Evolutionary conservation across 257 asterid genomes (phyloP).

Genomic region (Paulownia fortunei): DNA sequence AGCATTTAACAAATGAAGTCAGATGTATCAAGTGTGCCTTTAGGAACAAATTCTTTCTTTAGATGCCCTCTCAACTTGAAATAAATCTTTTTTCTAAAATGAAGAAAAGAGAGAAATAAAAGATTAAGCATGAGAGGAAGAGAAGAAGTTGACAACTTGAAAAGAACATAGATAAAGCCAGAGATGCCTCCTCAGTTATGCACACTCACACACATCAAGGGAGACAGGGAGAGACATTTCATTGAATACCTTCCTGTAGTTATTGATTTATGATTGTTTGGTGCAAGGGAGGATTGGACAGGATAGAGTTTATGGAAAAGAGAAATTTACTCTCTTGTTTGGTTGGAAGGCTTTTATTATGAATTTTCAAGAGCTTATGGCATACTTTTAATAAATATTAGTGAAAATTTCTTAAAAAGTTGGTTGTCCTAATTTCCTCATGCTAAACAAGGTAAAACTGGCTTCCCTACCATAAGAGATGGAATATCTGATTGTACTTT

Average conservation of each 20-base stretch:
- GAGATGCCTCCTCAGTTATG: too few species aligned
- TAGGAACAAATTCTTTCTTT: neutral
- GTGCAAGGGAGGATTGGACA: neutral
- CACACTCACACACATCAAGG: too few species aligned
- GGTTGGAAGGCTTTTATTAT: neutral
- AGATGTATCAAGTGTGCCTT: neutral
- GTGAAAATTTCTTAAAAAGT: neutral
- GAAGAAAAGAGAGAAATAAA: neutral
- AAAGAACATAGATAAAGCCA: too few species aligned
- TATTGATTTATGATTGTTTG: too few species aligned
- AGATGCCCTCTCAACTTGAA: neutral
- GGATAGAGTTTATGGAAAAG: neutral
- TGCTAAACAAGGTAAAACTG: neutral
- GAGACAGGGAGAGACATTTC: too few species aligned
- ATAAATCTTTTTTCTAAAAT: neutral
- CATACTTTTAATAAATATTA: neutral
- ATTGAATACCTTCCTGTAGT: too few species aligned
- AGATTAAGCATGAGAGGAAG: neutral
- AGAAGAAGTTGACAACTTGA: neutral
- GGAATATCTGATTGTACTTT: neutral
- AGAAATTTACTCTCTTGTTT: neutral
- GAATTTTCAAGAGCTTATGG: too few species aligned
- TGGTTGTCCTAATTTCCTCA: neutral
- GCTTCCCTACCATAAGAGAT: neutral
- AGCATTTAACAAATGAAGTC: neutral